Evolutionary conservation across 495 filamentous ascomycete genomes (phyloP).

Genomic region (Entonaema liquescens): DNA sequence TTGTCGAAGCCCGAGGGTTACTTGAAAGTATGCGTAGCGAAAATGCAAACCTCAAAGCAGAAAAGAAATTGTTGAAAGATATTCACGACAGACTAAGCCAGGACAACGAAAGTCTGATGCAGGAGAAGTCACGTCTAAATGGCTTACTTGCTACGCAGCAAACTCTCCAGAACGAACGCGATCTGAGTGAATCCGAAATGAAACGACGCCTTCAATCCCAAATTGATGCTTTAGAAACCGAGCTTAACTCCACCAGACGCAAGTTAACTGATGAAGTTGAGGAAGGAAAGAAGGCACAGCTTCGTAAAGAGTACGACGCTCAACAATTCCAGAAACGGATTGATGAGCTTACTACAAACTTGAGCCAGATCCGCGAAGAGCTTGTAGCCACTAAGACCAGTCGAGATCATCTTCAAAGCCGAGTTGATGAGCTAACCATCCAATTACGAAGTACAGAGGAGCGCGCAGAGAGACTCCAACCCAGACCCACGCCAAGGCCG

Average conservation of each 20-base stretch:
- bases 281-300: constrained; percentile 76
- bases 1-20: constrained; percentile 82
- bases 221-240: constrained; percentile 78
- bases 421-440: constrained; percentile 86
- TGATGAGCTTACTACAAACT: constrained; percentile 83
- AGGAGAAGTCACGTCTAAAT: constrained; percentile 84
- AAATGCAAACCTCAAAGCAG: constrained; percentile 89
- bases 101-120: constrained; percentile 83
- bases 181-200: constrained; percentile 82
- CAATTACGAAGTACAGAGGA: constrained; percentile 91
- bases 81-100: constrained; percentile 87
- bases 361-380: constrained; percentile 82
- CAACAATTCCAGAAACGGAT: constrained; percentile 87
- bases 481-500: constrained; percentile 68
- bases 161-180: constrained; percentile 87
- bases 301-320: constrained; percentile 87
- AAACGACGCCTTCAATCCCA: constrained; percentile 78
- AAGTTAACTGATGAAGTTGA: constrained; percentile 87
- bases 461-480: constrained; percentile 78
- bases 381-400: constrained; percentile 82
- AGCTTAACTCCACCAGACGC: constrained; percentile 79
- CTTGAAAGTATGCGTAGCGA: constrained; percentile 89
- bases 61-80: constrained; percentile 89
- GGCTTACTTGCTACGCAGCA: constrained; percentile 80
- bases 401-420: constrained; percentile 83